These are phyloP conservation scores for Lachnum nothofagi DNA, from an alignment of 2,329 filamentous ascomycete species.

Conservation along the genomic window DNA sequence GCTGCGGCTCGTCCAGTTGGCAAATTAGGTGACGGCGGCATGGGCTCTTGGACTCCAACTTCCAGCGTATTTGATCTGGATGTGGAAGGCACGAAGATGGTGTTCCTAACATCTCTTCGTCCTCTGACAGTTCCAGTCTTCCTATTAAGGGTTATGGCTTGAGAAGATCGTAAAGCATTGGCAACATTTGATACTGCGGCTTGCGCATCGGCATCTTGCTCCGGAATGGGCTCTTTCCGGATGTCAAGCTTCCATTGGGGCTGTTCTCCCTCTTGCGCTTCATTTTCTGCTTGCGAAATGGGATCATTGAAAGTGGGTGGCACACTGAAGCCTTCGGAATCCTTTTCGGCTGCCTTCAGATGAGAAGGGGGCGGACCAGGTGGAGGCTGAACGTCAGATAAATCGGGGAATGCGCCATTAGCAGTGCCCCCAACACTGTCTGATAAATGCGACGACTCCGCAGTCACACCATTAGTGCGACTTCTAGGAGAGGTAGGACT, in stretches of 20 bases:
- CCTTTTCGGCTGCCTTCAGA: constrained; percentile 46
- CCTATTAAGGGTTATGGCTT: constrained; percentile 58
- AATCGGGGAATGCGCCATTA: constrained; percentile 45
- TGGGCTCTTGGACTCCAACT: constrained; percentile 14
- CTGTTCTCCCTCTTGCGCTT: constrained; percentile 55
- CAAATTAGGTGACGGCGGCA: constrained; percentile 33
- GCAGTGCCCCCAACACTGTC: constrained; percentile 34
- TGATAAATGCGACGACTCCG: constrained; percentile 34
- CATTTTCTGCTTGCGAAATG: constrained; percentile 68
- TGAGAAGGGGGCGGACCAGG: constrained; percentile 43
- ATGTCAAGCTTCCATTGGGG: constrained; percentile 74
- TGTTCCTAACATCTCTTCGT: constrained; percentile 86
- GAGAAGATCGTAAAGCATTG: constrained; percentile 60
- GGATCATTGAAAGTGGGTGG: constrained; percentile 58
- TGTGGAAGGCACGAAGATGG: constrained; percentile 66
- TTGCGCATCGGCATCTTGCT: constrained; percentile 70
- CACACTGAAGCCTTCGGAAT: constrained; percentile 73
- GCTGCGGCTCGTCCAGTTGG: constrained; percentile 40
- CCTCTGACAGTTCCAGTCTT: constrained; percentile 76
- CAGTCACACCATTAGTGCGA: constrained; percentile 23
- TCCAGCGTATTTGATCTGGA: constrained; percentile 24
- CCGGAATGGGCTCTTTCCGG: constrained; percentile 68
- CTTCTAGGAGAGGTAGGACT: constrained; percentile 23
- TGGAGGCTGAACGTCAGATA: constrained; percentile 49
- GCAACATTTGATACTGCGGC: constrained; percentile 72